Evolutionary conservation across 352 stramenopile species (phyloP).

Genomic region (Hyaloperonospora arabidopsidis): DNA sequence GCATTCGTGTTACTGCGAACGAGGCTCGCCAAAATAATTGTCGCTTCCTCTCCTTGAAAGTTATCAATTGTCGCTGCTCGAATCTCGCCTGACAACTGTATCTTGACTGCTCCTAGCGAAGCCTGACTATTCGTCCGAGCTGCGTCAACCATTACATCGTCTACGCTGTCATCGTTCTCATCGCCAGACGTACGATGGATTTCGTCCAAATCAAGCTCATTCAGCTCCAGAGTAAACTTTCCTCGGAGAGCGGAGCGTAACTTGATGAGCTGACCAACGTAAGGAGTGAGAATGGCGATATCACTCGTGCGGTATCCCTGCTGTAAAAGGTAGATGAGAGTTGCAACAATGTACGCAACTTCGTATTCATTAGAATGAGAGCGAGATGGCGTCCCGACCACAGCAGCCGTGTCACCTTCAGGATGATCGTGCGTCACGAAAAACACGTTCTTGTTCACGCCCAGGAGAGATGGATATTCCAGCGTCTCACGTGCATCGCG

Average conservation of each 20-base stretch:
- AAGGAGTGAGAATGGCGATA: constrained; percentile 77
- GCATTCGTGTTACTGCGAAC: constrained; percentile 50
- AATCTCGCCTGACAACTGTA: constrained; percentile 26
- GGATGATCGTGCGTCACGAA: constrained; percentile 63
- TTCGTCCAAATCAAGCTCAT: constrained; percentile 15
- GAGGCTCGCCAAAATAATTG: constrained; percentile 52
- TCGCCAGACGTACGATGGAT: constrained; percentile 6
- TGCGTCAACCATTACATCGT: constrained; percentile 18
- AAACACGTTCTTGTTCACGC: constrained; percentile 52
- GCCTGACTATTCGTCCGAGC: constrained; percentile 3
- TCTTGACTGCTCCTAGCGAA: constrained; percentile 22
- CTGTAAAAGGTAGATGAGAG: constrained; percentile 60
- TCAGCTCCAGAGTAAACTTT: constrained; percentile 33
- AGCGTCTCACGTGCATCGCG: constrained; percentile 47
- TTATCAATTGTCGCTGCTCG: constrained; percentile 56
- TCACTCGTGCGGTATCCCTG: constrained; percentile 57
- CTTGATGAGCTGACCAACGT: constrained; percentile 67
- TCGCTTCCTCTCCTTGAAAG: constrained; percentile 74
- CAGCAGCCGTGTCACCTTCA: constrained; percentile 26
- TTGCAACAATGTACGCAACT: constrained; percentile 53
- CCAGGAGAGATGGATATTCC: constrained; percentile 40
- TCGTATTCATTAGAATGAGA: constrained; percentile 68
- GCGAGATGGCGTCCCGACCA: constrained; percentile 19
- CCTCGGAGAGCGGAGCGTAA: constrained; percentile 39
- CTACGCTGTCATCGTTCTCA: constrained; percentile 25